phyloP scores from a whole-genome alignment of 352 stramenopile species.

The Pythium volutum region DNA sequence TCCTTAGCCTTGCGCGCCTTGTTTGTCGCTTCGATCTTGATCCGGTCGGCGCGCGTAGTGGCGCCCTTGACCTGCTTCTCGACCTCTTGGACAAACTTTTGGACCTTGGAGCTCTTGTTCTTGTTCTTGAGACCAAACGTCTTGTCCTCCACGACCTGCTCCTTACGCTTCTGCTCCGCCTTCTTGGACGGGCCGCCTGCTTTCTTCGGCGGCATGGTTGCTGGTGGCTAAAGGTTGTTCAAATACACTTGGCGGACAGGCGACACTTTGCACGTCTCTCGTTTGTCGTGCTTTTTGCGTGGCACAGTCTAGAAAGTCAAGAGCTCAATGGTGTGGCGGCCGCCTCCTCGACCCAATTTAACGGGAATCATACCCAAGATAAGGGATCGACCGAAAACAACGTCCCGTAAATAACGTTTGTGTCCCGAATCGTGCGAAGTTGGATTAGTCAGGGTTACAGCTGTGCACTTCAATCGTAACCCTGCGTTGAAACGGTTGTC shows the following conservation, averaged over 20 bases:
- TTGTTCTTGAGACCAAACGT: conserved; percentile 99
- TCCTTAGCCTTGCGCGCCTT: conserved; percentile 85
- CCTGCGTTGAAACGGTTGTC: background rate
- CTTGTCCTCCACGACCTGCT: conserved; percentile 97
- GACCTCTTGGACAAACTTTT: conserved; percentile 91
- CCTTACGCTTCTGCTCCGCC: conserved; percentile 87
- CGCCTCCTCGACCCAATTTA: conserved; percentile 1
- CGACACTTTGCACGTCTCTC: background rate
- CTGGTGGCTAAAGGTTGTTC: background rate
- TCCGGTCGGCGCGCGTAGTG: conserved; percentile 71
- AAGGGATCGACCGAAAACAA: conserved; percentile 1
- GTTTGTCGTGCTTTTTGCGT: background rate
- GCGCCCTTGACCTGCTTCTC: conserved; percentile 87
- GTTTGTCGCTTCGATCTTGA: conserved; percentile 73
- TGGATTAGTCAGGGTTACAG: too few relatives aligned
- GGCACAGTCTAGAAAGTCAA: background rate
- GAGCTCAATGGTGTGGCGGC: conserved; percentile 18
- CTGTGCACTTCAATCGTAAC: too few relatives aligned
- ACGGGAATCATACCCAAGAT: conserved; percentile 14
- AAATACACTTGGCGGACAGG: background rate
- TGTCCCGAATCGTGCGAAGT: conserved; percentile 1
- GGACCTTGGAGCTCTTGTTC: conserved; percentile 97
- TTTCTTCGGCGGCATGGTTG: conserved; percentile 79
- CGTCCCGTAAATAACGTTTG: conserved; percentile 11
- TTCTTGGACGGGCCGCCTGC: conserved; percentile 76